Evolutionary conservation across 2,329 filamentous ascomycete species (phyloP), one percentile per base, ranked within the genome.

Genomic region (Macrophomina phaseolina): DNA sequence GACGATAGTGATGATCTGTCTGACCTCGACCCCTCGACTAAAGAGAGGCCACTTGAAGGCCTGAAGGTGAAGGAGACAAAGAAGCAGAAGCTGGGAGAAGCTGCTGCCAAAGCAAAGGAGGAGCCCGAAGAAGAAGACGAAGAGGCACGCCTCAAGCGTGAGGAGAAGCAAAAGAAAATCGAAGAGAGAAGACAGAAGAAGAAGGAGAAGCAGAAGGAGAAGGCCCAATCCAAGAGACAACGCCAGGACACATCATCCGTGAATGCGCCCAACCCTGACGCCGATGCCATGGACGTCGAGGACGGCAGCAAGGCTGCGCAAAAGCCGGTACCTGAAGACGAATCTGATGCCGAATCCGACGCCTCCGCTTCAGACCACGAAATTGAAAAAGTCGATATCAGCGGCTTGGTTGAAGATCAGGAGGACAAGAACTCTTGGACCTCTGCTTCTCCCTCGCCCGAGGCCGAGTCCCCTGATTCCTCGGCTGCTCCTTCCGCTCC

Each of bases 151-250:
- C 78, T 75, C 71, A 75, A 76, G 71, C 81, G 82, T 71, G 75
- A 75, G 45, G 77, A 82, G 56, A 77, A 76, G 69, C 81, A 82
- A 74, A 82, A 82, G 71, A 81, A 82, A 70, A 82, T 81, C 71
- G 70, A 73, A 55, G 75, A 73, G 38, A 80, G 75, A 63, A 76
- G 77, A 61, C 75, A 73, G 32, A 80, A 75, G 63, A 77, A 77
- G 69, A 81, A 77, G 69, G 73, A 73, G 70, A 81, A 74, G 70
- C 75, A 64, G 36, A 30, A 64, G 12, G 66, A 67, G 52, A 64
- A 64, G 66, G 63, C 67, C 34, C 45, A 68, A 32, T 6, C 63
- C 23, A 79, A 78, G 70, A 80, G 78, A 70, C 71, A 71, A 18
- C 77, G 77, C 9, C 67, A 64, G 23, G 67, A 68, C n/a, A 53